phyloP scores from a whole-genome alignment of 1,139 yeast genomes.

The Protomyces lactucae-debilis region DNA sequence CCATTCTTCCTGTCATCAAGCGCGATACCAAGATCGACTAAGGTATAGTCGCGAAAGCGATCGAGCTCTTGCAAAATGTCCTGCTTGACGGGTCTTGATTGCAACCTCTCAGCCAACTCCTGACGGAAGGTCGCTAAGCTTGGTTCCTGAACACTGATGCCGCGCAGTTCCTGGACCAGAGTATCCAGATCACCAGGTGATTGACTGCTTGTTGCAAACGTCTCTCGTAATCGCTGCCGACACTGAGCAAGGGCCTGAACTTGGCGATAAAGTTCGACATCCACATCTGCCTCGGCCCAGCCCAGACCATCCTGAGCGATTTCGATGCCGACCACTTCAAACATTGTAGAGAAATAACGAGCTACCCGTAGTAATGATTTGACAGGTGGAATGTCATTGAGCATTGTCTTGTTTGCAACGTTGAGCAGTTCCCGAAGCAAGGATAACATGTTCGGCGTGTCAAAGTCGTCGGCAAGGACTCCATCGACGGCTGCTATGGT shows the following conservation, averaged over 20 bases:
- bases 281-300: neutral
- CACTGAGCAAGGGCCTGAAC: slow-evolving; percentile 4
- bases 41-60: slow-evolving; percentile 54
- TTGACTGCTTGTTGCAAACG: neutral
- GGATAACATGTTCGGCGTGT: slow-evolving; percentile 17
- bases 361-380: neutral
- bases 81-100: neutral
- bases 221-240: slow-evolving; percentile 6
- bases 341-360: slow-evolving; percentile 1
- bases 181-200: neutral
- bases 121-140: slow-evolving; percentile 1
- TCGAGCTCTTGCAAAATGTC: slow-evolving; percentile 61
- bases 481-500: slow-evolving; percentile 6
- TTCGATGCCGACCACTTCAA: slow-evolving; percentile 15
- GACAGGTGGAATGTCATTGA: neutral
- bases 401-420: slow-evolving; percentile 12
- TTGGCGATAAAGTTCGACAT: slow-evolving; percentile 1
- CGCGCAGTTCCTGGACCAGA: neutral
- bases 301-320: slow-evolving; percentile 13
- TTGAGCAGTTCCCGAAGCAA: slow-evolving; percentile 14
- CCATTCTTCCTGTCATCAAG: slow-evolving; percentile 66
- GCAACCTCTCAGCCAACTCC: neutral
- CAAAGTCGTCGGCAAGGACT: slow-evolving; percentile 21
- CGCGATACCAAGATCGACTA: slow-evolving; percentile 70
- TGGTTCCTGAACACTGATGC: neutral